A percentile compares a stretch with the other conserved stretches of the same genome.
Conservation (phyloP, 768 basidiomycete genomes). For the Mycena crocata region DNA sequence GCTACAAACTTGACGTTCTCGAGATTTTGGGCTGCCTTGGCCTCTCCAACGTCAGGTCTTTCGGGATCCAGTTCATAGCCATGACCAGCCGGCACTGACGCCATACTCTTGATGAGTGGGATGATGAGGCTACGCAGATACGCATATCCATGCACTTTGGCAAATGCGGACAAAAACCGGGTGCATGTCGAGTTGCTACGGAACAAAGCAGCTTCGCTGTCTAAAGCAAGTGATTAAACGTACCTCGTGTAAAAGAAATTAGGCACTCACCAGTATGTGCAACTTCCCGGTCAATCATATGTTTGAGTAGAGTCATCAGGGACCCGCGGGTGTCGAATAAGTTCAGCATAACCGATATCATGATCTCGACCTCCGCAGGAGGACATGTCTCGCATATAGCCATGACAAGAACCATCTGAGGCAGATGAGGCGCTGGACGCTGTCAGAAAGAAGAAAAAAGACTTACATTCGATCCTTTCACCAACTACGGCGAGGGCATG, state of each 20-base stretch:
- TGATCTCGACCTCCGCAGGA: slow-evolving; percentile 80
- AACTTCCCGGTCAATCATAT: slow-evolving; percentile 89
- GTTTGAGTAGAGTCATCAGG: slow-evolving; percentile 79
- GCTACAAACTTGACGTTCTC: slow-evolving; percentile 80
- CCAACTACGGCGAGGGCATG: slow-evolving; percentile 57
- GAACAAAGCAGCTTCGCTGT: slow-evolving; percentile 85
- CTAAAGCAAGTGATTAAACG: slow-evolving; percentile 58
- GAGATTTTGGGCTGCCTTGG: slow-evolving; percentile 75
- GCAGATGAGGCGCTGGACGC: neutral
- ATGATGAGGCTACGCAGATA: slow-evolving; percentile 86
- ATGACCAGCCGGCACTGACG: slow-evolving; percentile 75
- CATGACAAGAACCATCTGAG: slow-evolving; percentile 79
- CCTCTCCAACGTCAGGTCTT: slow-evolving; percentile 56
- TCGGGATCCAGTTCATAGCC: slow-evolving; percentile 85
- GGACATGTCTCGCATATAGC: slow-evolving; percentile 92
- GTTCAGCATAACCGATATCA: slow-evolving; percentile 88
- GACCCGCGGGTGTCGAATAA: slow-evolving; percentile 84
- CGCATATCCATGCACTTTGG: slow-evolving; percentile 90
- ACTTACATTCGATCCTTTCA: slow-evolving; percentile 79
- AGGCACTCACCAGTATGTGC: slow-evolving; percentile 70
- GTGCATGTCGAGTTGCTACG: slow-evolving; percentile 89
- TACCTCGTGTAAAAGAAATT: neutral
- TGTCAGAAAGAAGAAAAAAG: neutral
- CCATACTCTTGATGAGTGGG: slow-evolving; percentile 83
- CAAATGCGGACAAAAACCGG: slow-evolving; percentile 88